Evolutionary conservation across 2,329 filamentous ascomycete species (phyloP).

Genomic region (Lithohypha guttulata): DNA sequence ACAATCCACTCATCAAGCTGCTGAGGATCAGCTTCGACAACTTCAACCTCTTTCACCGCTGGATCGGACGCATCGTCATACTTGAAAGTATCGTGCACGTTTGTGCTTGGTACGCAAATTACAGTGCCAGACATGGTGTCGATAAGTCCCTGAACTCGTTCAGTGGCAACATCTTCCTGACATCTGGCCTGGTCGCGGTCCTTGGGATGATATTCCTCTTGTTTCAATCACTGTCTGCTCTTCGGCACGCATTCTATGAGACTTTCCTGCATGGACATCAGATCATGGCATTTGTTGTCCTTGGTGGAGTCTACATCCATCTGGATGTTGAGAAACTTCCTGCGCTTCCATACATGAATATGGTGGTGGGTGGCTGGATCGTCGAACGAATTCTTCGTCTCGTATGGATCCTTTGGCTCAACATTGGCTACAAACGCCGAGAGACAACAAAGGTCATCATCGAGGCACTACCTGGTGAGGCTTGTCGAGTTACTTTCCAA

Average conservation of each 20-base stretch:
- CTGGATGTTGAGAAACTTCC: conserved; percentile 32
- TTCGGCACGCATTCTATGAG: conserved; percentile 38
- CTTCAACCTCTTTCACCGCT: conserved; percentile 82
- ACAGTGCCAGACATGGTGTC: conserved; percentile 54
- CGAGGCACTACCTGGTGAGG: conserved; percentile 49
- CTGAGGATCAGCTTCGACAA: conserved; percentile 90
- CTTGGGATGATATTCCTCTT: conserved; percentile 31
- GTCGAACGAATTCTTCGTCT: conserved; percentile 38
- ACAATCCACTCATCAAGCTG: conserved; percentile 77
- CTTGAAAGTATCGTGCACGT: conserved; percentile 62
- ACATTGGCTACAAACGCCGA: conserved; percentile 36
- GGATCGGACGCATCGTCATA: conserved; percentile 68
- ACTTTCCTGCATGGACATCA: conserved; percentile 40
- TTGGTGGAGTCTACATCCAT: conserved; percentile 37
- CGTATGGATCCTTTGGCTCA: conserved; percentile 42
- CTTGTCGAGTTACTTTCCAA: conserved; percentile 50
- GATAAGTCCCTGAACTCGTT: conserved; percentile 27
- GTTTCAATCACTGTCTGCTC: conserved; percentile 34
- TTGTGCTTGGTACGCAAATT: conserved; percentile 66
- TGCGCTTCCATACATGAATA: conserved; percentile 30
- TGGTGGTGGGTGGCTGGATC: conserved; percentile 31
- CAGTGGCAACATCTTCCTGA: conserved; percentile 31
- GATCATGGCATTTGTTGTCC: conserved; percentile 32
- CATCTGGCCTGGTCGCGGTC: conserved; percentile 36
- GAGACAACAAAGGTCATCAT: conserved; percentile 43